Percentiles rank a stretch among this genome's conserved stretches.
These are phyloP conservation scores for Magnaporthiopsis incrustans DNA, from an alignment of 2,329 filamentous ascomycete genomes.

Conservation along the genomic window DNA sequence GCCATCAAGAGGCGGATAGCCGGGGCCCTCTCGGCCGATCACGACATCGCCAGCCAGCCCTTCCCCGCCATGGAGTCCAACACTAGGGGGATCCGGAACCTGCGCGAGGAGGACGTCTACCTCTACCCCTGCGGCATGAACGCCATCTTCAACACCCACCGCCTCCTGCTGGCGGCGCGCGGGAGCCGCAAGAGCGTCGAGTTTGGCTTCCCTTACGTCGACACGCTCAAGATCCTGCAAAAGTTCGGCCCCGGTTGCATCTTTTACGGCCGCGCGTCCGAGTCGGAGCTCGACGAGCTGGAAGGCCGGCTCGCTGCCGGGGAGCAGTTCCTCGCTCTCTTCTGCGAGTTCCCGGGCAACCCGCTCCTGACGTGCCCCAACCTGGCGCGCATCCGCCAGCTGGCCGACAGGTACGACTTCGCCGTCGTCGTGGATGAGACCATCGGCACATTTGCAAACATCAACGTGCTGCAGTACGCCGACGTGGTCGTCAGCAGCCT, in stretches of 20 bases:
- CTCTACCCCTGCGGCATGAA: constrained; percentile 91
- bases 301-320: constrained; percentile 63
- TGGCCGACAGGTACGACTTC: constrained; percentile 82
- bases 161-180: constrained; percentile 57
- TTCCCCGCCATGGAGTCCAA: constrained; percentile 37
- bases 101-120: constrained; percentile 82
- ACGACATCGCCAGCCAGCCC: constrained; percentile 42
- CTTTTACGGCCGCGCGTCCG: constrained; percentile 78
- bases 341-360: constrained; percentile 94
- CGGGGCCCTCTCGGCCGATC: constrained; percentile 68
- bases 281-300: constrained; percentile 74
- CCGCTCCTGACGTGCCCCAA: constrained; percentile 81
- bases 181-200: constrained; percentile 67
- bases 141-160: constrained; percentile 83
- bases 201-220: constrained; percentile 96
- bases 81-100: constrained; percentile 49
- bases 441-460: constrained; percentile 91
- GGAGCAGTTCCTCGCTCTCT: constrained; percentile 72
- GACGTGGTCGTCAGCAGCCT: constrained; percentile 92
- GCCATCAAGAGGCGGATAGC: constrained; percentile 84
- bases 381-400: constrained; percentile 65
- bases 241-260: constrained; percentile 87
- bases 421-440: constrained; percentile 92
- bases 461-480: constrained; percentile 81
- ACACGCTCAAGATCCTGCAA: constrained; percentile 88